These are phyloP conservation scores for Osmanthus fragrans DNA, from an alignment of 257 asterid species.

Conservation along the genomic window DNA sequence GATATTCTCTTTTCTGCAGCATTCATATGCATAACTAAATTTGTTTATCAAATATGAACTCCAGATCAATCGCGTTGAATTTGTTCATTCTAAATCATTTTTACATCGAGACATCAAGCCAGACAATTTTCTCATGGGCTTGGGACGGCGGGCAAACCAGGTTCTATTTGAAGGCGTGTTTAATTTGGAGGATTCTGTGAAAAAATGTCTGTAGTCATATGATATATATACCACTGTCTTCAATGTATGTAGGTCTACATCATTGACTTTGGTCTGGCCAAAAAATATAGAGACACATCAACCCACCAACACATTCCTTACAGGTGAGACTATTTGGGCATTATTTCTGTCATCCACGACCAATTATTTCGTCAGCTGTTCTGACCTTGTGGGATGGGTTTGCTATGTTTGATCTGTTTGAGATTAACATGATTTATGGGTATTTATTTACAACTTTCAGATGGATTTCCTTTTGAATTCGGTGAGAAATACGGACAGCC, in stretches of 20 bases:
- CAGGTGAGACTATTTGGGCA: conserved; percentile 53
- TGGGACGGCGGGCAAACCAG: conserved; percentile 99
- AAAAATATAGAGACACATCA: conserved; percentile 85
- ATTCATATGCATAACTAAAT: conserved; percentile 4
- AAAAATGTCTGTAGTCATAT: conserved; percentile 20
- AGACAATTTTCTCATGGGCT: conserved; percentile 98
- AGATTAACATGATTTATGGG: no score
- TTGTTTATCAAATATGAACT: conserved; percentile 20
- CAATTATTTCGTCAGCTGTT: no score
- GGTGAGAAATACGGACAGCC: background rate
- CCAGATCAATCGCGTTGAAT: conserved; percentile 97
- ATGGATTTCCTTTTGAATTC: background rate
- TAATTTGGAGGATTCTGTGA: background rate
- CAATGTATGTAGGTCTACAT: conserved; percentile 69
- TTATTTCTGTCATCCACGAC: background rate
- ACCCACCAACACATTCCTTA: conserved; percentile 90
- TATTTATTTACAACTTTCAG: background rate
- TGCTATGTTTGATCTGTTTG: no score
- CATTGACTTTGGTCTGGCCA: conserved; percentile 97
- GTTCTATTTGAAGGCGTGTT: conserved; percentile 33
- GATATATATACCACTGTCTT: conserved; percentile 19
- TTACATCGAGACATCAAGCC: conserved; percentile 98
- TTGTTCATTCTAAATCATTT: conserved; percentile 90
- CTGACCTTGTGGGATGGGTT: no score
- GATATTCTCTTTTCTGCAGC: conserved; percentile 7